Evolutionary conservation across 225 moss, liverwort and hornwort species (phyloP), one percentile per base, ranked within the genome.

Genomic region (Pseudoscleropodium purum): DNA sequence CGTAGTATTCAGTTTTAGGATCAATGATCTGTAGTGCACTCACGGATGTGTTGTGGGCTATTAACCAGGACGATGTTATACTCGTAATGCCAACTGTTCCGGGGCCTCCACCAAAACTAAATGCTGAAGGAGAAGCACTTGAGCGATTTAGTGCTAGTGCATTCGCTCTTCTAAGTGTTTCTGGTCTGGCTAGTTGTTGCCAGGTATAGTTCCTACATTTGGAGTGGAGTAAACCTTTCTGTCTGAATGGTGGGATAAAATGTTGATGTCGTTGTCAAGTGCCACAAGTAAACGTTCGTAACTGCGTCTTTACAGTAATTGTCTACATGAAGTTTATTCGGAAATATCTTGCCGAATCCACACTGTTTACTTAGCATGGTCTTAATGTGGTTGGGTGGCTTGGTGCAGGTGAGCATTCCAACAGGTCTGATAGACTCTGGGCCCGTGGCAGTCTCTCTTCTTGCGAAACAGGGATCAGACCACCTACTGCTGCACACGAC

Each of bases 1-100:
- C 62, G n/a, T 41, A n/a, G 76, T 69, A 88, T 85, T 75, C n/a
- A 64, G 37, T 59, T 86, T 82, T 72, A 79, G 65, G 49, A 83
- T 64, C 57, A 63, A 56, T 78, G 63, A 39, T 72, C 13, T 75
- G 43, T 39, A 52, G 34, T 68, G 41, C 83, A 83, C 92, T 90
- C 77, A 90, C 83, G 60, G 36, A 88, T 80, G 81, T 89, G 62
- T 63, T 87, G 87, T 89, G 89, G 84, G 67, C 84, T 89, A 65
- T 80, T 37, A 33, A 83, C 60, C 73, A 97, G 97, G 95, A 92
- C 86, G 97, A 98, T 87, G 91, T 88, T 56, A 74, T 96, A 70
- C 94, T 98, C 73, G 89, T 97, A 57, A 92, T 98, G 91, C 98
- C 98, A n/a, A 97, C 97, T 73, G 94, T 92, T 63, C 96, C 97